Evolutionary conservation across 306 rosid genomes (phyloP), one percentile per base, ranked within the genome.

Genomic region (Arachis hypogaea): DNA sequence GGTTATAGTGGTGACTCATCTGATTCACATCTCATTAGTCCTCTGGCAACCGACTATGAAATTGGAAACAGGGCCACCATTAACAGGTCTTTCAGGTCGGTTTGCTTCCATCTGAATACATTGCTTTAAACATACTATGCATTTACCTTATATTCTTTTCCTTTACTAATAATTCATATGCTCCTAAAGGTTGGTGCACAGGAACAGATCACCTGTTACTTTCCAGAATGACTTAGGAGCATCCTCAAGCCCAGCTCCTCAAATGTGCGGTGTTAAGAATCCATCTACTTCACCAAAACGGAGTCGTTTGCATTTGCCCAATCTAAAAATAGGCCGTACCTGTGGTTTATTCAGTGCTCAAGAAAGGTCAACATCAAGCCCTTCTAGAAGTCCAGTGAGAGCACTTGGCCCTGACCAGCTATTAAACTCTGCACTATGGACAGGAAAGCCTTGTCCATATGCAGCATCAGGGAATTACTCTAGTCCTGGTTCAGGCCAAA

Each of bases 271-370:
- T 49, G 82, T 66, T 72, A 83, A 78, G 44, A 57, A 42, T 7
- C 69, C 86, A 38, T 77, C 85, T 63, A 77, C 81, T 57, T 87
- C 89, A 4, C 86, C 97, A 14, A 90, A 84, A 78, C 72, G 78
- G 68, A 80, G 85, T 63, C 86, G 79, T 52, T 77, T 88, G 77
- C 87, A 82, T 76, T 86, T 82, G 71, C 83, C 87, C 36, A 85
- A 85, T 78, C 82, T 86, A 66, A 89, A 78, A 82, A 85, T 89
- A 62, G 88, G 90, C 75, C 74, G 50, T 43, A 79, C 81, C 56
- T 89, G 93, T 72, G 96, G 90, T 49, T 80, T 89, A 63, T 81
- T 72, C 85, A 89, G 97, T 77, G 96, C 92, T 77, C 96, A 92
- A 4, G 92, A 81, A 84, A 89, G 96, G 70, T 89, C 93, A 36